Percentiles rank a stretch among this genome's conserved stretches.
These are phyloP conservation scores for Neolecta irregularis DNA, from an alignment of 1,139 yeast species.

Conservation along the genomic window DNA sequence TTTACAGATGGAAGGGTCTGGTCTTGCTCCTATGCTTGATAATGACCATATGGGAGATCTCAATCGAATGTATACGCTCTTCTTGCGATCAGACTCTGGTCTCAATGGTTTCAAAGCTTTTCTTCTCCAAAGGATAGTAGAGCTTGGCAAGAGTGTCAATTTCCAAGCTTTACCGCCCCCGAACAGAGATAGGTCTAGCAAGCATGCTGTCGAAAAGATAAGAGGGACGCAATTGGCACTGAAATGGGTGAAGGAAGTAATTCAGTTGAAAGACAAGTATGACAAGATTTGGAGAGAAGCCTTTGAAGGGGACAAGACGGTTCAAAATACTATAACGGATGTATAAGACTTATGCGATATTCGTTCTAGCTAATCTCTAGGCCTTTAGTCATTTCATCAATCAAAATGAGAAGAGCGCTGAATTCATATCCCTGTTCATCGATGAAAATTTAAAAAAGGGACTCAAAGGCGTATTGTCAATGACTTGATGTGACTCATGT, in stretches of 20 bases:
- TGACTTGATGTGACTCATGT: not conserved
- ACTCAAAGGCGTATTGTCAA: slow-evolving; percentile 27
- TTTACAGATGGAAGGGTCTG: slow-evolving; percentile 30
- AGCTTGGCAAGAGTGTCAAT: slow-evolving; percentile 29
- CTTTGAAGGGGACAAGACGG: slow-evolving; percentile 34
- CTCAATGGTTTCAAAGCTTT: slow-evolving; percentile 37
- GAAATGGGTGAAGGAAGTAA: slow-evolving; percentile 51
- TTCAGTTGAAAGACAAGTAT: slow-evolving; percentile 40
- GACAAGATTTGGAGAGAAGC: slow-evolving; percentile 34
- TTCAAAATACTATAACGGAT: slow-evolving; percentile 43
- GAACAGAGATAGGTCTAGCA: slow-evolving; percentile 1
- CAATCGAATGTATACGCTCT: slow-evolving; percentile 34
- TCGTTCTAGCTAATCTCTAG: slow-evolving; percentile 1
- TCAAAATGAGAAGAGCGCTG: slow-evolving; percentile 44
- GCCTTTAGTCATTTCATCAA: slow-evolving; percentile 54
- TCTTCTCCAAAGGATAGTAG: slow-evolving; percentile 34
- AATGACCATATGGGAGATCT: slow-evolving; percentile 30
- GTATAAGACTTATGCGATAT: not conserved
- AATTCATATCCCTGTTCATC: slow-evolving; percentile 56
- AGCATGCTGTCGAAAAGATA: slow-evolving; percentile 23
- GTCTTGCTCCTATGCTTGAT: slow-evolving; percentile 42
- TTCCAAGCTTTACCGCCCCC: slow-evolving; percentile 1
- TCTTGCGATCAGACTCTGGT: slow-evolving; percentile 38
- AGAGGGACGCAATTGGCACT: slow-evolving; percentile 41
- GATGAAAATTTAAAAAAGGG: slow-evolving; percentile 57